Evolutionary conservation across 2,329 filamentous ascomycete species (phyloP).

Genomic region (Pseudogymnoascus destructans): DNA sequence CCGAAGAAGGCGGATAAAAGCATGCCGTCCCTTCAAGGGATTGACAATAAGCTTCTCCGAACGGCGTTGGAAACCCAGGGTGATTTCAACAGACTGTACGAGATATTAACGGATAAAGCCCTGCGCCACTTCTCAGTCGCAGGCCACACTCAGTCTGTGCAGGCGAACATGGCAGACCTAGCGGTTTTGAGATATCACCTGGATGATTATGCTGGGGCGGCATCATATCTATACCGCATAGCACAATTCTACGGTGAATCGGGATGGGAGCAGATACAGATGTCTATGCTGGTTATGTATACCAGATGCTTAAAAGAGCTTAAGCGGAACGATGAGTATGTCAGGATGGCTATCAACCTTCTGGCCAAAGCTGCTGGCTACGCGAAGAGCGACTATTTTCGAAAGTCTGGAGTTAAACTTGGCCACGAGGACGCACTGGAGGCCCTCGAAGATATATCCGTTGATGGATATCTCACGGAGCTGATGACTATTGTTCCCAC

Average conservation of each 20-base stretch:
- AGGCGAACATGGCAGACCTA: slow-evolving; percentile 69
- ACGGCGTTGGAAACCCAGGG: slow-evolving; percentile 47
- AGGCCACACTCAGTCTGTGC: slow-evolving; percentile 62
- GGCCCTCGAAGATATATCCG: slow-evolving; percentile 15
- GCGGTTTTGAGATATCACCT: slow-evolving; percentile 71
- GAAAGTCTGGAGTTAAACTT: slow-evolving; percentile 23
- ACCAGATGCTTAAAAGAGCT: slow-evolving; percentile 68
- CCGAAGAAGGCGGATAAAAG: slow-evolving; percentile 2
- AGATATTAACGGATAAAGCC: slow-evolving; percentile 71
- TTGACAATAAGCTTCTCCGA: slow-evolving; percentile 44
- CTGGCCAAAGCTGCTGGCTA: slow-evolving; percentile 51
- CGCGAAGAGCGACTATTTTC: slow-evolving; percentile 36
- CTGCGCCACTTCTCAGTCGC: slow-evolving; percentile 73
- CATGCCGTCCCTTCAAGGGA: slow-evolving; percentile 29
- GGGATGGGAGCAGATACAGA: slow-evolving; percentile 67
- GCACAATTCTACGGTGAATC: slow-evolving; percentile 66
- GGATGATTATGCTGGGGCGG: slow-evolving; percentile 59
- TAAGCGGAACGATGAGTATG: slow-evolving; percentile 64
- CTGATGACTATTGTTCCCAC: slow-evolving; percentile 22
- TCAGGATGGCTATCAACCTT: slow-evolving; percentile 61
- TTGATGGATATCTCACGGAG: slow-evolving; percentile 23
- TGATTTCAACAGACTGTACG: slow-evolving; percentile 54
- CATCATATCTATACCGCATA: slow-evolving; percentile 64
- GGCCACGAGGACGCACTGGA: slow-evolving; percentile 11
- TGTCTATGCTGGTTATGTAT: slow-evolving; percentile 78